Base-by-base conservation (phyloP, 2,329 filamentous ascomycete species). In the Phyllosticta capitalensis region DNA sequence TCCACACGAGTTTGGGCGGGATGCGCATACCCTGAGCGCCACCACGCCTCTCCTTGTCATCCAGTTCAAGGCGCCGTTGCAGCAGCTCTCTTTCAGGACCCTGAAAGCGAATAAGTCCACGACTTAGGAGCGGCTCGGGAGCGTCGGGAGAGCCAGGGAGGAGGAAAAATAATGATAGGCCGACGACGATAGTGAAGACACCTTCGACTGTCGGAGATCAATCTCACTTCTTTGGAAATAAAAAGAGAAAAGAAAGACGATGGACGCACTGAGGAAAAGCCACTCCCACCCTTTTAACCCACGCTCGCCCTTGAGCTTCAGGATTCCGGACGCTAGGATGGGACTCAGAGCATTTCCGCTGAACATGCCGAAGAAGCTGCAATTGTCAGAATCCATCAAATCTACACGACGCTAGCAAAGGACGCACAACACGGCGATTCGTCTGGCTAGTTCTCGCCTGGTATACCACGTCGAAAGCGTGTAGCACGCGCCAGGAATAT, bases 381-480 rank as follows among this genome's bases (percentile, higher is more conserved):
- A 7, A 3, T n/a, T 5, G 6, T n/a, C 14, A n/a, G 14, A 45
- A n/a, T n/a, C 4, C 14, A n/a, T n/a, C n/a, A 14, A 14, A 45
- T n/a, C 14, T n/a, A n/a, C 14, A n/a, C 38, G 38, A n/a, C 7
- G 2, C 38, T 6, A 45, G 14, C 14, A 4, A 45, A 14, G n/a
- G n/a, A 14, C 38, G n/a, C n/a, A 45, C 14, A 81, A 77, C 0
- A 81, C 64, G 1, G 79, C 77, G 6, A 81, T 74, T 17, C 79
- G 70, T 56, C 75, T 76, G 0, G 76, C 75, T 1, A 79, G 67
- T 61, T 81, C 78, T 1, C 69, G 64, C 48, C 73, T 74, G 0
- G 72, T 75, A 59, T 81, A 82, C 78, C 78, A 81, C 1, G 74
- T 79, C 0, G 79, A 80, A 3, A 81, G 67, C 0, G 78, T 81